Evolutionary conservation across 306 rosid genomes (phyloP).

Genomic region (Rosa rugosa): DNA sequence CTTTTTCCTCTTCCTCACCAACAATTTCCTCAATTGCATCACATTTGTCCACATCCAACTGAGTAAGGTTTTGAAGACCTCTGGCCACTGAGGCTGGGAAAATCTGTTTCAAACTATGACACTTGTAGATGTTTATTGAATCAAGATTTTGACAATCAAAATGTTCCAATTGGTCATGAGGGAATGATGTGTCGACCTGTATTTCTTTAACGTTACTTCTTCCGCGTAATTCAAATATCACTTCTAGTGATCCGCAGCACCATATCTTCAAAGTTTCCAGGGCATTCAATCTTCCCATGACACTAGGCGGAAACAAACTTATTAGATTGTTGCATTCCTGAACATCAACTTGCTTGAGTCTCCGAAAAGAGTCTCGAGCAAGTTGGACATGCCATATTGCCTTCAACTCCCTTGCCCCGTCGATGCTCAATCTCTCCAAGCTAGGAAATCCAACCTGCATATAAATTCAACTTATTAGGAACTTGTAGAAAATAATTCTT

Average conservation of each 20-base stretch:
- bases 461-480: too few species aligned
- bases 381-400: conserved; percentile 14
- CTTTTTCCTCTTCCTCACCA: not conserved
- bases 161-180: not conserved
- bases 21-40: conserved; percentile 23
- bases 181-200: not conserved
- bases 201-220: not conserved
- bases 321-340: not conserved
- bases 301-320: not conserved
- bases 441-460: conserved; percentile 1
- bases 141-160: not conserved
- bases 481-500: too few species aligned
- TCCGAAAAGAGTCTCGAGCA: not conserved
- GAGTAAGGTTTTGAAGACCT: conserved; percentile 15
- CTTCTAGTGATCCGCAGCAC: not conserved
- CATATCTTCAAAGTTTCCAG: not conserved
- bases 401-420: not conserved
- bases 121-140: conserved; percentile 6
- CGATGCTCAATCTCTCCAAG: not conserved
- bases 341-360: not conserved
- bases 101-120: conserved; percentile 23
- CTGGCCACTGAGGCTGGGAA: conserved; percentile 32
- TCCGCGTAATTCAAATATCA: not conserved
- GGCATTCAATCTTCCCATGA: not conserved
- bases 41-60: conserved; percentile 22